Evolutionary conservation across 768 basidiomycete genomes (phyloP), one percentile per base, ranked within the genome.

Genomic region (Inosperma sp.): DNA sequence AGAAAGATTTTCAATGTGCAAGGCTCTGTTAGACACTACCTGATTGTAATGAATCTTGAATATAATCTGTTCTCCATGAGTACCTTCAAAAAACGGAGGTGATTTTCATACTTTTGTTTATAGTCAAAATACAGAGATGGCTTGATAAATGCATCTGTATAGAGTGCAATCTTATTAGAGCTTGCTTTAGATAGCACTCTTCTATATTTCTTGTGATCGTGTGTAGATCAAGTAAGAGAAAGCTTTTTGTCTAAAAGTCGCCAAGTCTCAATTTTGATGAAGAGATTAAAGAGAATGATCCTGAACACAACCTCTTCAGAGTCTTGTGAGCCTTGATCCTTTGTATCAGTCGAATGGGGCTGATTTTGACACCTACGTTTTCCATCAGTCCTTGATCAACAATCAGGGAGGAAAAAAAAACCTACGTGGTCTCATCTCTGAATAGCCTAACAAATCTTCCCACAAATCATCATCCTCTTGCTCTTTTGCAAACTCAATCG

Each of bases 251-350:
- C 68, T 22, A 91, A 70, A 14, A 75, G 66, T 62, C 86, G 77
- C 79, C 85, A 91, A 7, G 88, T 90, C 51, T 78, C 78, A 36
- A 84, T 81, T 56, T 68, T 81, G 56, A 83, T 86, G 70, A 85
- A 91, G 10, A 70, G 71, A 59, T 83, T 84, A 73, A 86, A 91
- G 33, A 91, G 71, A 14, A 75, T 52, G 49, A 90, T 76, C 37
- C 88, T 83, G 56, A 91, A 91, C 19, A 79, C 75, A 46, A 87
- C 63, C 63, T 91, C 88, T 12, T 67, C 65, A 17, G 77, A 74
- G 25, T 72, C 66, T 57, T 83, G 82, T 2, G 79, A 70, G 31
- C 87, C 87, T 59, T 80, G n/a, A n/a, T n/a, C n/a, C n/a, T n/a
- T n/a, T n/a, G n/a, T n/a, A n/a, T n/a, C n/a, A n/a, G n/a, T n/a